Percentiles rank a stretch among this genome's conserved stretches.
phyloP scores from a whole-genome alignment of 345 rosid species.

The Populus simonii region DNA sequence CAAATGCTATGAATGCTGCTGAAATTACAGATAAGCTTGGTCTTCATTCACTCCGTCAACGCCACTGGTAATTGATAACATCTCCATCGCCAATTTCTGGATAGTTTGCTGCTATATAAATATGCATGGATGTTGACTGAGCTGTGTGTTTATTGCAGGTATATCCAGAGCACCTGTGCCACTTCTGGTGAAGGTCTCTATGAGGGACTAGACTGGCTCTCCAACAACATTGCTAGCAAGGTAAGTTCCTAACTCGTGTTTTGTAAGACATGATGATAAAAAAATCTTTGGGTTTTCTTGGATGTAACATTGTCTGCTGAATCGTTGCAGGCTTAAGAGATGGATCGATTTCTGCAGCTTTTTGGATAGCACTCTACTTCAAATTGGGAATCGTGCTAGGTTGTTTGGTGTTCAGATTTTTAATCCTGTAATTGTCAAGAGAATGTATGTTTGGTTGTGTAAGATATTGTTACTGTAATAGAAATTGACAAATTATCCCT shows the following conservation, averaged over 20 bases:
- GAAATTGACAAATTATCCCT: constrained; percentile 15
- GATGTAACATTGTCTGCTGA: background rate
- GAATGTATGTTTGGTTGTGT: constrained; percentile 27
- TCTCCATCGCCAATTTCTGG: background rate
- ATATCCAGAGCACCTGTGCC: constrained; percentile 81
- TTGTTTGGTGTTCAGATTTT: constrained; percentile 9
- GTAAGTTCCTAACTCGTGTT: constrained; percentile 7
- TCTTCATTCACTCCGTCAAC: constrained; percentile 79
- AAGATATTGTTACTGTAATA: constrained; percentile 22
- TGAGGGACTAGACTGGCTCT: constrained; percentile 81
- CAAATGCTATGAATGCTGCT: constrained; percentile 85
- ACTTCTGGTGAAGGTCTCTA: constrained; percentile 79
- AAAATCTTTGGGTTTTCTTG: background rate
- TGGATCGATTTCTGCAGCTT: background rate
- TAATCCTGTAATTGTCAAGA: constrained; percentile 8
- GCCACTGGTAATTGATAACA: constrained; percentile 51
- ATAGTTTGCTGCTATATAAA: background rate
- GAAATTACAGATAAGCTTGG: constrained; percentile 86
- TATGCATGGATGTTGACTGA: background rate
- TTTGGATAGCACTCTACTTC: background rate
- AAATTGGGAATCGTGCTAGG: constrained; percentile 2
- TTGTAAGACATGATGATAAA: background rate
- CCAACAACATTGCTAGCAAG: constrained; percentile 74
- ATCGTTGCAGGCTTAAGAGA: constrained; percentile 23
- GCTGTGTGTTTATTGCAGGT: constrained; percentile 38